Evolutionary conservation across 805 yeast species (phyloP).

Genomic region (Kluyveromyces lactis): DNA sequence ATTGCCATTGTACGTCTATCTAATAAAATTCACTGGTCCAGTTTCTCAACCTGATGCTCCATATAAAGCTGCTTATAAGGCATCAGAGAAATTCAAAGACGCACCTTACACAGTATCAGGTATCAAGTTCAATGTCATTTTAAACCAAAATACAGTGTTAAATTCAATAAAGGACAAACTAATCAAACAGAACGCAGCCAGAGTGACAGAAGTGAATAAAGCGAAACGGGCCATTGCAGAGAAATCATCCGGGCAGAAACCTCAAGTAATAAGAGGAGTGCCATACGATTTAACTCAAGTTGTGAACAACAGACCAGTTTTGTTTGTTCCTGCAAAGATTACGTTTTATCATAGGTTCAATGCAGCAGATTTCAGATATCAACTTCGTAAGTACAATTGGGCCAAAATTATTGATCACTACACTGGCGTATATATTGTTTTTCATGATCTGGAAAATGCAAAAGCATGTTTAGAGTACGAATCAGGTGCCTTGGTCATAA

Average conservation of each 20-base stretch:
- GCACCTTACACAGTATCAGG: conserved; percentile 44
- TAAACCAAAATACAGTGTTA: conserved; percentile 39
- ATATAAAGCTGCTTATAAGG: conserved; percentile 37
- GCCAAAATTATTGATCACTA: conserved; percentile 52
- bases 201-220: conserved; percentile 26
- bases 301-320: conserved; percentile 49
- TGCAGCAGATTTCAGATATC: conserved; percentile 54
- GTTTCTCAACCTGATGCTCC: conserved; percentile 43
- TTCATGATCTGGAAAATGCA: conserved; percentile 35
- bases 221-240: conserved; percentile 18
- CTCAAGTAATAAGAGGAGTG: conserved; percentile 5
- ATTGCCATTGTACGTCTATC: conserved; percentile 67
- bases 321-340: conserved; percentile 46
- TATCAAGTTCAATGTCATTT: conserved; percentile 38
- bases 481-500: conserved; percentile 17
- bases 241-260: conserved; percentile 10
- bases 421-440: conserved; percentile 64
- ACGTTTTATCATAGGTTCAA: conserved; percentile 42
- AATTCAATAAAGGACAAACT: conserved; percentile 23
- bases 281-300: conserved; percentile 42
- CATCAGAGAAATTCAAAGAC: conserved; percentile 34
- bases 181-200: conserved; percentile 33
- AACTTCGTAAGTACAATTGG: conserved; percentile 55
- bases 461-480: conserved; percentile 18
- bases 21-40: conserved; percentile 51